Base-by-base conservation (phyloP, 176 grass and related monocot genomes). In the Phoenix roebelenii region DNA sequence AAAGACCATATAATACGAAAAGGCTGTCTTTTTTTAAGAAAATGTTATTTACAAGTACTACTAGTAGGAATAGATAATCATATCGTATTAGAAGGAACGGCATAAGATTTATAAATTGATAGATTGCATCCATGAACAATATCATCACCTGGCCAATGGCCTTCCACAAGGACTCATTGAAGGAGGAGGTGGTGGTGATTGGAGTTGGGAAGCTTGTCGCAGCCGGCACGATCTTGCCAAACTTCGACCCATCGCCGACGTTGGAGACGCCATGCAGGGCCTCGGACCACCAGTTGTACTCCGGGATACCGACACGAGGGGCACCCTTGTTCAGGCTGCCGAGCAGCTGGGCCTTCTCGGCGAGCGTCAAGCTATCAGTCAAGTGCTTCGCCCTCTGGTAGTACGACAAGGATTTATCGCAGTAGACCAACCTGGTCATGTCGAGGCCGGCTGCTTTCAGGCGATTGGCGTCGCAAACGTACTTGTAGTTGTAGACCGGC, bases 261-360 rank as follows among this genome's bases (percentile, higher is more conserved):
- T 25, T 30, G 23, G 57, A 59, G 24, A 59, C 57, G 57, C 57
- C 57, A 16, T 59, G 57, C 15, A 59, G 57, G 23, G 57, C 57
- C 57, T 59, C 57, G 0, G 57, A 59, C 57, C 57, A 59, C 57
- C 57, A 59, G 57, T 59, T 59, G 57, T 59, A 59, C 3, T 5
- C 0, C 22, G 57, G 57, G 22, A 59, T 7, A 1, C 57, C 57
- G 15, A 59, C 22, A 5, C 57, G 57, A 16, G 3, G 57, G 22
- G 25, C 57, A 23, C 15, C 57, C 9, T 16, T 7, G 57, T 23
- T 59, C 24, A 5, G 24, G 24, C 25, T 59, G 10, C 57, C 57
- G 23, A 59, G 57, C 10, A 25, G 57, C 57, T 16, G 15, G 4
- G 23, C 57, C 22, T 59, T 59, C 57, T 59, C 57, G 2, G 10